Conservation (phyloP, 2,329 filamentous ascomycete genomes). For the Fonsecaea nubica region DNA sequence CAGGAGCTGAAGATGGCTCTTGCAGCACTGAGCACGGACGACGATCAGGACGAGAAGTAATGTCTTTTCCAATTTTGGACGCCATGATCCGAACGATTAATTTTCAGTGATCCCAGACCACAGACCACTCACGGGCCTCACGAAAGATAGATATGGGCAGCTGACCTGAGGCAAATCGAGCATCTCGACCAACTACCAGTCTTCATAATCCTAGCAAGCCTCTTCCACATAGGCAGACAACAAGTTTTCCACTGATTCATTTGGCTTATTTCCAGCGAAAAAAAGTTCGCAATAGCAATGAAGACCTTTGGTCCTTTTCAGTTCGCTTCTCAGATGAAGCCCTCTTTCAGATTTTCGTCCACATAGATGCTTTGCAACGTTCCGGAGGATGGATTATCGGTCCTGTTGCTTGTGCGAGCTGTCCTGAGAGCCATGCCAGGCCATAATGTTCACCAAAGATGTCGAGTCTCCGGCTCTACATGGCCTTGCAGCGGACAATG, state of each 20-base stretch:
- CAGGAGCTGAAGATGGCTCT: conserved; percentile 67
- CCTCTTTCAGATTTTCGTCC: not conserved
- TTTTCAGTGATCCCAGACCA: not conserved
- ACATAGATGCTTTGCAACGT: not conserved
- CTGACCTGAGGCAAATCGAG: not conserved
- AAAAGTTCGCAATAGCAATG: not conserved
- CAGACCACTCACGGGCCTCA: not conserved
- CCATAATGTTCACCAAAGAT: too few relatives aligned
- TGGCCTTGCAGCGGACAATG: too few relatives aligned
- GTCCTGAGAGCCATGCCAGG: too few relatives aligned
- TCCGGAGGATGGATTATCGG: too few relatives aligned
- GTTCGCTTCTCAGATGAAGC: not conserved
- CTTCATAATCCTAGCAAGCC: not conserved
- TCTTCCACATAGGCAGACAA: not conserved
- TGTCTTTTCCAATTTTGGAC: conserved; percentile 19
- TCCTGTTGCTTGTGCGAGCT: too few relatives aligned
- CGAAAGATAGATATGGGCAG: not conserved
- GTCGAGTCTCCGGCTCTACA: too few relatives aligned
- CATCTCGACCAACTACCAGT: not conserved
- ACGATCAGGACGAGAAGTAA: conserved; percentile 40
- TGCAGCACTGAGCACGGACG: conserved; percentile 50
- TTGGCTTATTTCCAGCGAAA: not conserved
- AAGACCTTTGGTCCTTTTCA: too few relatives aligned
- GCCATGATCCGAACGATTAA: not conserved
- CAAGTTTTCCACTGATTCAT: not conserved